A percentile compares a stretch with the other conserved stretches of the same genome.
These are phyloP conservation scores for Henningerozyma blattae DNA, from an alignment of 805 yeast species.

Conservation along the genomic window DNA sequence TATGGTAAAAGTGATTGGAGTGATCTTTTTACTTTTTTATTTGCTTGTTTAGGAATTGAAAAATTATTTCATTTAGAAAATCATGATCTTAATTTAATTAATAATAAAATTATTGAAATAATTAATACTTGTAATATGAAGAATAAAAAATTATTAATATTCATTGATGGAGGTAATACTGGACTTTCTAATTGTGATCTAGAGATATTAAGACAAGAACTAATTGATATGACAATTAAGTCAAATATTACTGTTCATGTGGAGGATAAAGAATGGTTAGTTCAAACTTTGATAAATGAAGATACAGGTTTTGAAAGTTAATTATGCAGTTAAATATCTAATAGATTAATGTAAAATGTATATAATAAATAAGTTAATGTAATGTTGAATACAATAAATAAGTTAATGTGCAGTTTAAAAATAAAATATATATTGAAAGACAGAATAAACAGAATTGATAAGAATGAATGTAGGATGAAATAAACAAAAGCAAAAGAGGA, in stretches of 20 bases:
- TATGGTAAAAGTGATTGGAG: conserved; percentile 19
- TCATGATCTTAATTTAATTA: background rate
- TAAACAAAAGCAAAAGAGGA: too few relatives aligned
- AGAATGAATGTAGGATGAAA: too few relatives aligned
- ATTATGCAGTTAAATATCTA: too few relatives aligned
- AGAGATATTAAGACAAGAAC: conserved; percentile 2
- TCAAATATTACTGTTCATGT: conserved; percentile 6
- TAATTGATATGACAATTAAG: conserved; percentile 1
- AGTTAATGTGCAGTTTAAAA: too few relatives aligned
- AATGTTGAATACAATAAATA: too few relatives aligned
- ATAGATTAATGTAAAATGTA: too few relatives aligned
- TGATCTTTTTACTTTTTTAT: conserved; percentile 15
- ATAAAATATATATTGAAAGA: too few relatives aligned
- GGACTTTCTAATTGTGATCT: conserved; percentile 3
- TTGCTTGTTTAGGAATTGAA: conserved; percentile 14
- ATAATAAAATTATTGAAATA: background rate
- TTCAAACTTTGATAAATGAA: conserved; percentile 21
- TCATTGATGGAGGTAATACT: conserved; percentile 9
- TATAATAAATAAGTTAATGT: too few relatives aligned
- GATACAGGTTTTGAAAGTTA: conserved; percentile 7
- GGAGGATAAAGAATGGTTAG: conserved; percentile 24
- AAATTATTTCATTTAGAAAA: conserved; percentile 5
- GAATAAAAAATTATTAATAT: conserved; percentile 7
- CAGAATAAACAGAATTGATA: too few relatives aligned
- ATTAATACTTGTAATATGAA: background rate